phyloP scores from a whole-genome alignment of 2,329 filamentous ascomycete genomes.

The Microsporum ferrugineum region DNA sequence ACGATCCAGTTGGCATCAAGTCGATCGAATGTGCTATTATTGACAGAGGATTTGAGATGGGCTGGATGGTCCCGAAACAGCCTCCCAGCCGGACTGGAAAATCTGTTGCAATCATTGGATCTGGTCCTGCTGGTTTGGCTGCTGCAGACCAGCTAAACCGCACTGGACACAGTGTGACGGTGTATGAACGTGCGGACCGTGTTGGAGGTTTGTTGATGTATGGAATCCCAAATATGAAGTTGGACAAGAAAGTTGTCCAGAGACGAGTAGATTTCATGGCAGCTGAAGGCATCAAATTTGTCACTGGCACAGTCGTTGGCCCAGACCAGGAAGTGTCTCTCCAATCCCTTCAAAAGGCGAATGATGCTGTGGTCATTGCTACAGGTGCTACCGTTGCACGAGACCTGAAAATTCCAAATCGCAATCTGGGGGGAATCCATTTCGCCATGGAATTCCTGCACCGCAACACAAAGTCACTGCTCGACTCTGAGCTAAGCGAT shows the following conservation, averaged over 20 bases:
- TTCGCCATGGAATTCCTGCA: conserved; percentile 97
- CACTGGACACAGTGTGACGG: conserved; percentile 74
- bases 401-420: conserved; percentile 81
- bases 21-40: conserved; percentile 97
- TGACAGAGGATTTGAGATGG: conserved; percentile 93
- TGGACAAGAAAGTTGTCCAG: conserved; percentile 95
- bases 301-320: conserved; percentile 65
- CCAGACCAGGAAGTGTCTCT: conserved; percentile 59
- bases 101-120: conserved; percentile 78
- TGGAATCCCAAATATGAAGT: conserved; percentile 98
- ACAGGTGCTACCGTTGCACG: conserved; percentile 89
- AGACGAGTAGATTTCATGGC: conserved; percentile 92
- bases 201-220: conserved; percentile 92
- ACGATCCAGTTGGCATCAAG: conserved; percentile 95
- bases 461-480: conserved; percentile 93
- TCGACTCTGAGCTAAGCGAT: conserved; percentile 79
- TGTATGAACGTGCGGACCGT: conserved; percentile 88
- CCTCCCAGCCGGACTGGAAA: conserved; percentile 76
- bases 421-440: conserved; percentile 80
- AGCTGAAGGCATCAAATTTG: conserved; percentile 72
- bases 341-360: conserved; percentile 57
- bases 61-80: conserved; percentile 83
- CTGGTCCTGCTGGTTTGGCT: conserved; percentile 81
- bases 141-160: conserved; percentile 89
- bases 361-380: conserved; percentile 79